Evolutionary conservation across 2,329 filamentous ascomycete species (phyloP), one percentile per base, ranked within the genome.

Genomic region (Fusarium abutilonis): DNA sequence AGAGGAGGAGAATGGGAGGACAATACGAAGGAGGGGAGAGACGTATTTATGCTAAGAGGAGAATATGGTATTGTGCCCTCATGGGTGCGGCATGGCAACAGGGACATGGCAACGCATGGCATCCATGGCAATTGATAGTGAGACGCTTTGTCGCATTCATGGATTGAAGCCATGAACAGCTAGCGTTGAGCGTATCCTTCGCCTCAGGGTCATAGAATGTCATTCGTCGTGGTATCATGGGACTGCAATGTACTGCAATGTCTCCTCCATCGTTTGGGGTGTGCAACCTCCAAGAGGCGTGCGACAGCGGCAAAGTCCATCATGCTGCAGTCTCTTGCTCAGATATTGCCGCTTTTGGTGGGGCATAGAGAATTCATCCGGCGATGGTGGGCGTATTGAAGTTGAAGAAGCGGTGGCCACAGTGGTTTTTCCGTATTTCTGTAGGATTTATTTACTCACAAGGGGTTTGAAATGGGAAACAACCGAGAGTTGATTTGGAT

Each of bases 281-380:
- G 59, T 60, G 39, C n/a, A 26, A 34, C 17, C 21, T 41, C n/a
- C 23, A 40, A 32, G 39, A 44, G 52, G 62, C 35, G 53, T 64
- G 63, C 40, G 41, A 46, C 6, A 23, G 45, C 56, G 58, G 59
- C 29, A 62, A 65, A 58, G 60, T 60, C 51, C 46, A 49, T 54
- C 39, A 47, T 57, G 53, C 13, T 34, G 10, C 31, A n/a, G 42
- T 38, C 47, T 57, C 19, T 55, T 32, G 31, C 47, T 54, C 6
- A 60, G 48, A 60, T 54, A 58, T 56, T 65, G 62, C 63, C 64
- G 67, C 56, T 51, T 63, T 58, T 57, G 58, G 66, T 69, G 67
- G 66, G 67, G 54, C 48, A 48, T 17, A 23, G 40, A 57, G 66
- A 64, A 70, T 70, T 70, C 68, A 70, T 41, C 68, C 68, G 68